Base-by-base conservation (phyloP, 2,329 filamentous ascomycete genomes). In the Fusarium siculi region DNA sequence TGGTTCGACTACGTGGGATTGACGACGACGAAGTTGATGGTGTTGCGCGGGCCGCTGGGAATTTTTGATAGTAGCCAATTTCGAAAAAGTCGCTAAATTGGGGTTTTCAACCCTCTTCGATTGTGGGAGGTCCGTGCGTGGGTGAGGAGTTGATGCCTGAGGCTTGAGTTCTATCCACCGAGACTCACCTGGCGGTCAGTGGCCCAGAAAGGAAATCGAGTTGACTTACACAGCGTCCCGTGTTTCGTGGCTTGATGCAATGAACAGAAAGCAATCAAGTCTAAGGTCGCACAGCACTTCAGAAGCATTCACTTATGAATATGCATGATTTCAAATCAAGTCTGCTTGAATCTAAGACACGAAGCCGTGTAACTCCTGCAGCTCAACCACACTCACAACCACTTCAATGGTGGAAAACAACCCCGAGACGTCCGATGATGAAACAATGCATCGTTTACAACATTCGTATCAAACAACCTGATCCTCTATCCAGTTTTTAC, bases 61-160 rank as follows among this genome's bases (percentile, higher is more conserved):
- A 79, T 76, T 80, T 81, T 82, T 81, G 77, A 74, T 47, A 40
- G 42, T 28, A 36, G 44, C 44, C 65, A 72, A 66, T 78, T 78
- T 68, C 23, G 67, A 63, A 62, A 56, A 65, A 72, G 75, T 82
- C 80, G 79, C 80, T 82, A 82, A 82, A 81, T 80, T 83, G 81
- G 82, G 82, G 82, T 81, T 84, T 83, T 78, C 78, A 79, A 81
- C 82, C 82, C 80, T 81, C 62, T 12, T 47, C 25, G 3, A n/a
- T 47, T 66, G 28, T 19, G 44, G 15, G 19, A 18, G 47, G 47
- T 67, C 66, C 70, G 77, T 72, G 75, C 59, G 63, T 67, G 62
- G 66, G 69, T 68, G 55, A 43, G 43, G 4, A 23, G 18, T 57
- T 19, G 18, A 1, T 67, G 70, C 76, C 72, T 77, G 50, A 76